phyloP scores from a whole-genome alignment of 805 yeast species.

The Candida jianshihensis region DNA sequence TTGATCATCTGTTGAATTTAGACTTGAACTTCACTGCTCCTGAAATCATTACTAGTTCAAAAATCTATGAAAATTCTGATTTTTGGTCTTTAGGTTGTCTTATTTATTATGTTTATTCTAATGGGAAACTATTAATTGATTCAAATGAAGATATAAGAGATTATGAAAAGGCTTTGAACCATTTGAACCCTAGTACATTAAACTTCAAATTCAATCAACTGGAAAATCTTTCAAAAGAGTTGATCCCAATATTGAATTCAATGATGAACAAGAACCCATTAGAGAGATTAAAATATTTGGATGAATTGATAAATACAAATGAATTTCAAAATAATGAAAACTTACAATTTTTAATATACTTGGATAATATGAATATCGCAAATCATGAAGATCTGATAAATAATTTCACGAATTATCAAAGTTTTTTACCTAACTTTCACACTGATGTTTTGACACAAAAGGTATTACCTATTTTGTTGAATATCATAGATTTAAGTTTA shows the following conservation, averaged over 20 bases:
- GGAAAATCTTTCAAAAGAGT: conserved; percentile 18
- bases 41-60: conserved; percentile 62
- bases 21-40: conserved; percentile 80
- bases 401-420: not conserved
- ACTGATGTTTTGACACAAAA: conserved; percentile 3
- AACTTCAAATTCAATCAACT: not conserved
- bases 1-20: conserved; percentile 65
- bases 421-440: not conserved
- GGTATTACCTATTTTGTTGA: conserved; percentile 5
- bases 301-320: conserved; percentile 1
- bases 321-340: conserved; percentile 3
- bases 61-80: conserved; percentile 64
- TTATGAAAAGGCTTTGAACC: conserved; percentile 40
- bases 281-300: conserved; percentile 2
- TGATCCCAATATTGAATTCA: conserved; percentile 55
- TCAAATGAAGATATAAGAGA: conserved; percentile 51
- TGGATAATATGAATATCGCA: conserved; percentile 5
- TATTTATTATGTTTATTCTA: conserved; percentile 60
- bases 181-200: conserved; percentile 26
- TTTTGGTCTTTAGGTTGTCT: conserved; percentile 79
- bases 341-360: conserved; percentile 5
- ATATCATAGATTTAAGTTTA: not conserved
- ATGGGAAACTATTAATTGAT: conserved; percentile 39
- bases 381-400: conserved; percentile 1
- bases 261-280: conserved; percentile 44